Evolutionary conservation across 2,329 filamentous ascomycete species (phyloP).

Genomic region (Albophoma yamanashiensis): DNA sequence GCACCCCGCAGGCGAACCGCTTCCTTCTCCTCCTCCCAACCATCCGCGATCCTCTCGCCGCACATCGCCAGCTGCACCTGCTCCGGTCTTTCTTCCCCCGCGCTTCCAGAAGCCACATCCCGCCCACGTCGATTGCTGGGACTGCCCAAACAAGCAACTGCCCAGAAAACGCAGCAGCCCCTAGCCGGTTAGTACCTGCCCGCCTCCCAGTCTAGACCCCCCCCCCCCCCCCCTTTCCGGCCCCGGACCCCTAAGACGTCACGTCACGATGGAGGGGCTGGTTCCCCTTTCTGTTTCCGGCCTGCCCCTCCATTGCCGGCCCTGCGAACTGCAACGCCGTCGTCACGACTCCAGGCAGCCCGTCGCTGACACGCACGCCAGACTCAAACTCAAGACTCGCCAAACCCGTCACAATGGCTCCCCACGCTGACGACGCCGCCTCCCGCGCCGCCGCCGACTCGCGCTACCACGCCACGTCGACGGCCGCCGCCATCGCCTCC

Average conservation of each 20-base stretch:
- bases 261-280: not conserved
- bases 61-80: not conserved
- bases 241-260: not conserved
- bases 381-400: not conserved
- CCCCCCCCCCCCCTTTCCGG: not conserved
- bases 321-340: no score
- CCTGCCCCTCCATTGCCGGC: not conserved
- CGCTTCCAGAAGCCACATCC: constrained; percentile 1
- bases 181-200: not conserved
- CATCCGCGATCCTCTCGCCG: not conserved
- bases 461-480: constrained; percentile 66
- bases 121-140: not conserved
- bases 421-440: constrained; percentile 39
- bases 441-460: constrained; percentile 18
- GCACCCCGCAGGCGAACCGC: not conserved
- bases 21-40: not conserved
- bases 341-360: not conserved
- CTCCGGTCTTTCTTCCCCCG: no score
- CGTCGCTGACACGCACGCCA: not conserved
- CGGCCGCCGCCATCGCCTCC: constrained; percentile 64
- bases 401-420: constrained; percentile 37
- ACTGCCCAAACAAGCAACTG: constrained; percentile 4
- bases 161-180: not conserved
- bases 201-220: not conserved
- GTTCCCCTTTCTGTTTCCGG: not conserved